These are phyloP conservation scores for Penicillium sp. DNA, from an alignment of 2,329 filamentous ascomycete genomes.

Conservation along the genomic window DNA sequence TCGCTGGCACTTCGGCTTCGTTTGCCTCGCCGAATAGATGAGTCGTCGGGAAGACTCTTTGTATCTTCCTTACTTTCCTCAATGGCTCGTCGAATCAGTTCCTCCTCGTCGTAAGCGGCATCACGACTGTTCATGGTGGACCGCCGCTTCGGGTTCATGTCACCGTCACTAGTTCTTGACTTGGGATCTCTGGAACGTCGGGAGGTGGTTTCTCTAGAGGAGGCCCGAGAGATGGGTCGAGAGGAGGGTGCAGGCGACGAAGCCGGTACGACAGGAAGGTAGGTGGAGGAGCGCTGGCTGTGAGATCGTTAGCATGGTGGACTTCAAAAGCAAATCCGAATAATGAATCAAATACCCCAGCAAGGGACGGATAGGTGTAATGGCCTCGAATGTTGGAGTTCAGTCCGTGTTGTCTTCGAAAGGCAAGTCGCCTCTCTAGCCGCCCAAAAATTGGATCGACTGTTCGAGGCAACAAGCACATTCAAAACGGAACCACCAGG, in stretches of 20 bases:
- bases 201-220: slow-evolving; percentile 38
- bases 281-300: slow-evolving; percentile 64
- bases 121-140: slow-evolving; percentile 98
- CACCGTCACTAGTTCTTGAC: slow-evolving; percentile 52
- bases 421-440: not conserved
- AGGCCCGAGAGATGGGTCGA: slow-evolving; percentile 44
- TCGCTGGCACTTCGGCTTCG: slow-evolving; percentile 87
- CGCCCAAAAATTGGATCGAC: not conserved
- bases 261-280: slow-evolving; percentile 58
- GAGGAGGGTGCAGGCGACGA: slow-evolving; percentile 47
- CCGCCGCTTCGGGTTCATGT: slow-evolving; percentile 72
- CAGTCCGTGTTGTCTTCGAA: not conserved
- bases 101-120: slow-evolving; percentile 93
- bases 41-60: slow-evolving; percentile 55
- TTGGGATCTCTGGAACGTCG: slow-evolving; percentile 43
- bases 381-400: not conserved
- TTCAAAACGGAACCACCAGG: not conserved
- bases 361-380: not conserved
- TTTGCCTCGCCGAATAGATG: slow-evolving; percentile 68
- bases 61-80: slow-evolving; percentile 91
- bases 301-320: slow-evolving; percentile 30
- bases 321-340: not conserved
- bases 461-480: not conserved
- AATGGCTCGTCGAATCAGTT: slow-evolving; percentile 82
- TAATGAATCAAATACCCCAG: not conserved